These are phyloP conservation scores for Carex arenaria DNA, from an alignment of 202 grass and related monocot genomes.

Conservation along the genomic window DNA sequence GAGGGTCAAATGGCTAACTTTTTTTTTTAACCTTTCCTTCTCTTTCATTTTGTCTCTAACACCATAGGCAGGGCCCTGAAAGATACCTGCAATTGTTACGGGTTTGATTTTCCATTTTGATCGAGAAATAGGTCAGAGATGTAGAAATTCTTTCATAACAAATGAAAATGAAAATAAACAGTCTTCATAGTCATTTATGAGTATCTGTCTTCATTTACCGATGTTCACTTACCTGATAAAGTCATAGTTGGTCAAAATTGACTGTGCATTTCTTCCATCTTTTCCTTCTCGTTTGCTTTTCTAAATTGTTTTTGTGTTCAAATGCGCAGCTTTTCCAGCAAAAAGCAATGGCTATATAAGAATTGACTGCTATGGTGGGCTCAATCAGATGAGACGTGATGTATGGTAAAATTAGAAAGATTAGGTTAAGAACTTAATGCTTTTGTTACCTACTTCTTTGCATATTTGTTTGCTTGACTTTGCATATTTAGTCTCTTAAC, in stretches of 20 bases:
- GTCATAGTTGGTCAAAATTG: neutral
- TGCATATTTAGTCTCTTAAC: neutral
- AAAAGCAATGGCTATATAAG: conserved; percentile 66
- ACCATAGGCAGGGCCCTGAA: neutral
- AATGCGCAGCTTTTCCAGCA: conserved; percentile 35
- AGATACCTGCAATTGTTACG: neutral
- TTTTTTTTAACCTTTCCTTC: neutral
- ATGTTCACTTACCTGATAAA: neutral
- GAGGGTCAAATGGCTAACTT: neutral
- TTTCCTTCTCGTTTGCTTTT: neutral
- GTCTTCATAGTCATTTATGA: neutral
- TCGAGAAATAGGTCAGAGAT: neutral
- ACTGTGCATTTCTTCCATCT: neutral
- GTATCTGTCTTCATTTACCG: neutral
- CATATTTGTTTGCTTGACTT: neutral
- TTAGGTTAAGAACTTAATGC: neutral
- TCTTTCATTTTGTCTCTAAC: too few species aligned
- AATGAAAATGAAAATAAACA: neutral
- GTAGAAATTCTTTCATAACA: neutral
- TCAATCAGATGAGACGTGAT: conserved; percentile 98
- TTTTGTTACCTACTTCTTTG: neutral
- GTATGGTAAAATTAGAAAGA: conserved; percentile 41
- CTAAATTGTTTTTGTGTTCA: conserved; percentile 8
- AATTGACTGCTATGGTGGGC: conserved; percentile 86
- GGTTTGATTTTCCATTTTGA: neutral